These are phyloP conservation scores for Chlamydomonas sphaeroides DNA, from an alignment of 139 green algal species.

Conservation along the genomic window DNA sequence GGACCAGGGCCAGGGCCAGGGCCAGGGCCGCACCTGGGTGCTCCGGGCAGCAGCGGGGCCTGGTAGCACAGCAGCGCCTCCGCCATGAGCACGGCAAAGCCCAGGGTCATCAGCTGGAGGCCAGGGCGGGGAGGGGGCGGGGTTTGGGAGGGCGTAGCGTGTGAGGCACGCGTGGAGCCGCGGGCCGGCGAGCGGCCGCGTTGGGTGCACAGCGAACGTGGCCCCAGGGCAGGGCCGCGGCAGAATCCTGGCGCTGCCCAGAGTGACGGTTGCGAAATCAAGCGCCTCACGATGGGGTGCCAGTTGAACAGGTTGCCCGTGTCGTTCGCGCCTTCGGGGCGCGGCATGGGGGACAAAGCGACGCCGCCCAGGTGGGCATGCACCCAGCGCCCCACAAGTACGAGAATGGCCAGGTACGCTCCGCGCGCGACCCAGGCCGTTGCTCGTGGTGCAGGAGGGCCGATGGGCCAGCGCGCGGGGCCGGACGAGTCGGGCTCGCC, in stretches of 20 bases:
- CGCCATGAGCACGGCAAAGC: slow-evolving; percentile 76
- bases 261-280: too few species aligned
- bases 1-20: too few species aligned
- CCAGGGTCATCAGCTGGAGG: slow-evolving; percentile 68
- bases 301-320: slow-evolving; percentile 82
- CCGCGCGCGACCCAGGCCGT: slow-evolving; percentile 13
- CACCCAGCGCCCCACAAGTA: slow-evolving; percentile 40
- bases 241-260: too few species aligned
- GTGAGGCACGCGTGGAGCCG: too few species aligned
- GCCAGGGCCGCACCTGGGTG: slow-evolving; percentile 50
- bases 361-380: slow-evolving; percentile 9
- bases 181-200: too few species aligned
- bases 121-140: neutral
- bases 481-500: too few species aligned
- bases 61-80: slow-evolving; percentile 79
- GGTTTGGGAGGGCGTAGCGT: neutral
- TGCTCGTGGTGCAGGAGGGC: slow-evolving; percentile 4
- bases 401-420: slow-evolving; percentile 13
- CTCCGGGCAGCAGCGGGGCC: slow-evolving; percentile 45
- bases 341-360: neutral
- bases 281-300: slow-evolving; percentile 75
- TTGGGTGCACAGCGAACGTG: too few species aligned
- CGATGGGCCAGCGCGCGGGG: neutral
- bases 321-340: slow-evolving; percentile 33
- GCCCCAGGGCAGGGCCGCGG: too few species aligned